Percentiles rank a stretch among this genome's conserved stretches.
Conservation (phyloP, 495 filamentous ascomycete genomes). For the Penicillium crystallinum region DNA sequence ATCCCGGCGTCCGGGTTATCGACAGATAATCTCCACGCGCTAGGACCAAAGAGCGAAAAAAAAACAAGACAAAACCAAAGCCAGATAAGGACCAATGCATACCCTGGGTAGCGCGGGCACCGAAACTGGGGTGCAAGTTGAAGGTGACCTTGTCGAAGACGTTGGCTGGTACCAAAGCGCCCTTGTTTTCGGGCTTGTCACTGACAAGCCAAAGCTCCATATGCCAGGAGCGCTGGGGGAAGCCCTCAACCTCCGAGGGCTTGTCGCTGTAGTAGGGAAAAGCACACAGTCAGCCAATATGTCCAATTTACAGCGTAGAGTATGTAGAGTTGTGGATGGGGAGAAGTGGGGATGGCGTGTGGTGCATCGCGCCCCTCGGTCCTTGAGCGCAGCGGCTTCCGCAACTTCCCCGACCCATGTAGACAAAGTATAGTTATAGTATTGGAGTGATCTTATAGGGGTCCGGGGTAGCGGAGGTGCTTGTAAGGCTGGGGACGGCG, state of each 20-base stretch:
- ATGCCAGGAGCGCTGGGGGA: slow-evolving; percentile 75
- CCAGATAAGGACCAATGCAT: slow-evolving; percentile 26
- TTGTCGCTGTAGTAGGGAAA: slow-evolving; percentile 44
- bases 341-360: slow-evolving; percentile 1
- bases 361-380: neutral
- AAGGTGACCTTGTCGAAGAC: slow-evolving; percentile 90
- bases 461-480: neutral
- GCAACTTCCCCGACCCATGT: neutral
- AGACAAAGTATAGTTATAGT: neutral
- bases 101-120: slow-evolving; percentile 73
- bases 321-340: slow-evolving; percentile 3
- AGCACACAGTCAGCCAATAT: slow-evolving; percentile 8
- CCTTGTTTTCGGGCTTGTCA: slow-evolving; percentile 41
- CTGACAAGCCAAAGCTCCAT: slow-evolving; percentile 56
- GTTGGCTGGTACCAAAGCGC: slow-evolving; percentile 65
- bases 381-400: neutral
- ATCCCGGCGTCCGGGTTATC: too few species aligned
- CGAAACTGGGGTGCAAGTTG: slow-evolving; percentile 90
- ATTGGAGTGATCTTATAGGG: neutral
- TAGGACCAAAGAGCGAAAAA: neutral
- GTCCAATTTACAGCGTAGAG: neutral
- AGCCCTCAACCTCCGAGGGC: slow-evolving; percentile 73
- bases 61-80: neutral
- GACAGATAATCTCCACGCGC: neutral
- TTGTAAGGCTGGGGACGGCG: neutral